These are phyloP conservation scores for Chaetomium cochliodes DNA, from an alignment of 495 filamentous ascomycete species.

Conservation along the genomic window DNA sequence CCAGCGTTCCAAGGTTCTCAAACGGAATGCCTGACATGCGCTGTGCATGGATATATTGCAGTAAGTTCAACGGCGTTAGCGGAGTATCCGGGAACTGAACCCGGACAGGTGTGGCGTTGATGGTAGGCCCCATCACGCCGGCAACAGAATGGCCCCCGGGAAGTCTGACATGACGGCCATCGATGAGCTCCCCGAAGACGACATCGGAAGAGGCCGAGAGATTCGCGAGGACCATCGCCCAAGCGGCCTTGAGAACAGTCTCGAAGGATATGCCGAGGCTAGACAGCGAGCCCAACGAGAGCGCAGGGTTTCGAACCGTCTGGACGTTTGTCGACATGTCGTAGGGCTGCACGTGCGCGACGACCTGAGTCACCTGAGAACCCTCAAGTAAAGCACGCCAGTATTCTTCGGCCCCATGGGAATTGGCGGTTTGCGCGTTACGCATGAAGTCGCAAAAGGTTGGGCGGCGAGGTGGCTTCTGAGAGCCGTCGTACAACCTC, in stretches of 20 bases:
- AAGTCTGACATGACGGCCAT: conserved; percentile 47
- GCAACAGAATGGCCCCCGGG: conserved; percentile 37
- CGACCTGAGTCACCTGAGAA: conserved; percentile 43
- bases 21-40: conserved; percentile 42
- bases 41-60: conserved; percentile 44
- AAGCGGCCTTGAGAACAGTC: conserved; percentile 47
- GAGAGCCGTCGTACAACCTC: conserved; percentile 41
- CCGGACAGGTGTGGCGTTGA: conserved; percentile 47
- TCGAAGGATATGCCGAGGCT: conserved; percentile 40
- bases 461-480: conserved; percentile 36
- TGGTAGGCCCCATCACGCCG: conserved; percentile 46
- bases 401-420: conserved; percentile 41
- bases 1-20: conserved; percentile 45
- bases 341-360: conserved; percentile 42
- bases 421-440: conserved; percentile 35
- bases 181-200: conserved; percentile 50
- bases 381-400: conserved; percentile 46
- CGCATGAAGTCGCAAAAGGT: conserved; percentile 48
- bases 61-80: conserved; percentile 43
- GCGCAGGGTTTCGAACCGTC: conserved; percentile 39
- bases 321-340: conserved; percentile 36
- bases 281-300: conserved; percentile 36
- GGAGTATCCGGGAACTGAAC: conserved; percentile 43
- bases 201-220: conserved; percentile 46
- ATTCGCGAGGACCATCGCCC: conserved; percentile 50